These are phyloP conservation scores for Lactifluus rugatus DNA, from an alignment of 768 basidiomycete genomes.

Conservation along the genomic window DNA sequence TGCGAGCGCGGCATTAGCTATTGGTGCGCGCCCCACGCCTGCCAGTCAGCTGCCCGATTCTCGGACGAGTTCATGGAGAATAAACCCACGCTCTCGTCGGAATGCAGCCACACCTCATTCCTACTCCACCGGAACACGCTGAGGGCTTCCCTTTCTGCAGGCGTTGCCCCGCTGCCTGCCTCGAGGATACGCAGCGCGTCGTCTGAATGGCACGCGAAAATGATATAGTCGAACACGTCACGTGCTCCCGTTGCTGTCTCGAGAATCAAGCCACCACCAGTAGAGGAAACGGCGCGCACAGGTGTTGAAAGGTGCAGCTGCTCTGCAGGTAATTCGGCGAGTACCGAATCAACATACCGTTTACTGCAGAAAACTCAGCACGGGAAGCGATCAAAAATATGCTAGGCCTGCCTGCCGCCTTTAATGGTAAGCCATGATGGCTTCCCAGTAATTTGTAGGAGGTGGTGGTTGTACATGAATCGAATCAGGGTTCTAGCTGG, in stretches of 20 bases:
- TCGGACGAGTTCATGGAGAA: not conserved
- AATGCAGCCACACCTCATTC: constrained; percentile 61
- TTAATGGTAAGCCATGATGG: constrained; percentile 65
- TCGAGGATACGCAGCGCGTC: constrained; percentile 43
- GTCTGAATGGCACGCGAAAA: constrained; percentile 67
- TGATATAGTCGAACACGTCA: constrained; percentile 55
- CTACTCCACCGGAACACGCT: constrained; percentile 53
- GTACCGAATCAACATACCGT: constrained; percentile 55
- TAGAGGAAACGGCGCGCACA: constrained; percentile 32
- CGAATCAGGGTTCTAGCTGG: constrained; percentile 60
- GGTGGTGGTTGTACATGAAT: constrained; percentile 66
- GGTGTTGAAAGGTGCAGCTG: constrained; percentile 53
- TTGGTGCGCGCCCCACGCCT: not conserved
- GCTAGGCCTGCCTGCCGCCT: constrained; percentile 50
- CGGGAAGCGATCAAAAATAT: constrained; percentile 27
- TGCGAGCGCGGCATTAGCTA: constrained; percentile 60
- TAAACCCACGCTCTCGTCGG: constrained; percentile 43
- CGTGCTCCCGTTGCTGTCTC: constrained; percentile 38
- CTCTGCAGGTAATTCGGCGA: constrained; percentile 41
- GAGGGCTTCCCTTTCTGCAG: constrained; percentile 47
- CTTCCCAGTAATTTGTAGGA: constrained; percentile 60
- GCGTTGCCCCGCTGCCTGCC: constrained; percentile 39
- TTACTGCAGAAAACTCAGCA: constrained; percentile 16
- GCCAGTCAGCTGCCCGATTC: not conserved
- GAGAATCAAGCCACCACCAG: constrained; percentile 30